phyloP scores from a whole-genome alignment of 768 basidiomycete species.

The Naematelia encephala region DNA sequence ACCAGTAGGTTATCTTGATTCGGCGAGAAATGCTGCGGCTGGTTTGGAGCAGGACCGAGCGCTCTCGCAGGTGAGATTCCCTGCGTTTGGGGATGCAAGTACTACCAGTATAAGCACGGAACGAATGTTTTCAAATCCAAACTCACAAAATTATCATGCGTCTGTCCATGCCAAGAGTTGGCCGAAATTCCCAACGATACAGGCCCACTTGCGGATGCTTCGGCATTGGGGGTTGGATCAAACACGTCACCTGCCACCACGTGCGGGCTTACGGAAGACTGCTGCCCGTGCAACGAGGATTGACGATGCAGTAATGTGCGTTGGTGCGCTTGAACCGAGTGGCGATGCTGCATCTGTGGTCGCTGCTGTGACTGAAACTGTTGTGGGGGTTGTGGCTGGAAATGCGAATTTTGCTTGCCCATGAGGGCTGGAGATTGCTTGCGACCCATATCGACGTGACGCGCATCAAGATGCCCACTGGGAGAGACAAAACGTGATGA shows the following conservation, averaged over 20 bases:
- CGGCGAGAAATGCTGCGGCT: constrained; percentile 24
- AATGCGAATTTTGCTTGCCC: constrained; percentile 7
- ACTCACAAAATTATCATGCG: not conserved
- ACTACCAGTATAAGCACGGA: not conserved
- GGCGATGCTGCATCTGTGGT: constrained; percentile 19
- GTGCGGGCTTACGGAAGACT: constrained; percentile 29
- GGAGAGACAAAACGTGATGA: not conserved
- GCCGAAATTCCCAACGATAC: not conserved
- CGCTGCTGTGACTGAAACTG: constrained; percentile 9
- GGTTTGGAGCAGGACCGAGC: constrained; percentile 35
- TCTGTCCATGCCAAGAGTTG: not conserved
- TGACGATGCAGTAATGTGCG: constrained; percentile 20
- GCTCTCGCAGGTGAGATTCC: constrained; percentile 43
- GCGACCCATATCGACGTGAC: not conserved
- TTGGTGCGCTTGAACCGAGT: constrained; percentile 22
- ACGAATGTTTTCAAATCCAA: not conserved
- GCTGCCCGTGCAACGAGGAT: constrained; percentile 18
- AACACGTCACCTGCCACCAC: constrained; percentile 31
- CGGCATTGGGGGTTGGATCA: constrained; percentile 18
- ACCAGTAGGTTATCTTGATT: constrained; percentile 23
- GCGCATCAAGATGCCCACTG: not conserved
- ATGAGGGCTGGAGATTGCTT: not conserved
- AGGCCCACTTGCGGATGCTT: not conserved
- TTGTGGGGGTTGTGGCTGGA: constrained; percentile 10
- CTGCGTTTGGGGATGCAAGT: constrained; percentile 19